Conservation (phyloP, 495 filamentous ascomycete genomes). For the Hypoxylon crocopeplum region DNA sequence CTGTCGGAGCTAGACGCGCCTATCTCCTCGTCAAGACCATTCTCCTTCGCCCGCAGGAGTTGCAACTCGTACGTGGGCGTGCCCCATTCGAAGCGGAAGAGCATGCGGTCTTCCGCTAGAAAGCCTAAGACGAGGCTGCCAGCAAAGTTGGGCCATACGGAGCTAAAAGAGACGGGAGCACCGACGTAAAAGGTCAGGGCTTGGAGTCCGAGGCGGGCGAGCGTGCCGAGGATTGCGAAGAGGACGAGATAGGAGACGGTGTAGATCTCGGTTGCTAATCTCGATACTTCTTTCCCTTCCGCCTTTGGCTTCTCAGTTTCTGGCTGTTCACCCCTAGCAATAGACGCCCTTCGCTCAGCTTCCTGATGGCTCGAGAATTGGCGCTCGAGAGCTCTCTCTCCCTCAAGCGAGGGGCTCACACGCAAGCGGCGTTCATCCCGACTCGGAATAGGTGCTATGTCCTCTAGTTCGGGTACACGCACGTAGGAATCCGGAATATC, state of each 20-base stretch:
- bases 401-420: conserved; percentile 35
- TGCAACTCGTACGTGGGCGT: conserved; percentile 42
- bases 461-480: conserved; percentile 56
- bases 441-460: conserved; percentile 53
- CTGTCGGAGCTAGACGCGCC: conserved; percentile 23
- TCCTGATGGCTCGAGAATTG: conserved; percentile 10
- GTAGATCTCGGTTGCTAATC: conserved; percentile 73
- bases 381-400: conserved; percentile 29
- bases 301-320: conserved; percentile 21
- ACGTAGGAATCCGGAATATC: conserved; percentile 56
- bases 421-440: conserved; percentile 47
- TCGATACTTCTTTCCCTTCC: conserved; percentile 51
- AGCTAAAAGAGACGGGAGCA: conserved; percentile 73
- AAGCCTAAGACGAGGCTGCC: conserved; percentile 88
- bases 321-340: conserved; percentile 2
- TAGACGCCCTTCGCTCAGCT: neutral
- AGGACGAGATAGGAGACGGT: conserved; percentile 82
- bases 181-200: conserved; percentile 82
- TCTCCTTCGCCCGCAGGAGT: conserved; percentile 40
- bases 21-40: conserved; percentile 41
- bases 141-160: conserved; percentile 91
- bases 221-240: conserved; percentile 87
- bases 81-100: conserved; percentile 76
- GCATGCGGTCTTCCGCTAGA: conserved; percentile 75
- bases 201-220: conserved; percentile 82